A percentile compares a stretch with the other conserved stretches of the same genome.
Conservation (phyloP, 108 stramenopile genomes). For the Skeletonema marinoi region DNA sequence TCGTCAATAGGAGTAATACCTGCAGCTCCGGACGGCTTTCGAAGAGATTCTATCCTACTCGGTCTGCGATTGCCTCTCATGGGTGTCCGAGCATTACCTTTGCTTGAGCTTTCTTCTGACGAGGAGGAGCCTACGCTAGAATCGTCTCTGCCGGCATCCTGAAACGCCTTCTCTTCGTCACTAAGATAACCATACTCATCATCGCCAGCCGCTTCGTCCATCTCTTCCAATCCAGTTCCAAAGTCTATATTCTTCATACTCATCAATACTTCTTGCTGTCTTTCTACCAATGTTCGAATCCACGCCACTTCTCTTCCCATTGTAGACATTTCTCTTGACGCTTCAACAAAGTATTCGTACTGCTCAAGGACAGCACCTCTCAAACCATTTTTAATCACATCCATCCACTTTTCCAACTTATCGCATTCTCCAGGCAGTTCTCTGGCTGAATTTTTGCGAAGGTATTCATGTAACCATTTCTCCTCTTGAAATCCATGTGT, state of each 20-base stretch:
- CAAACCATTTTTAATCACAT: slow-evolving; percentile 74
- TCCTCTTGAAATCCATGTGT: slow-evolving; percentile 60
- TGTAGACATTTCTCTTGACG: slow-evolving; percentile 85
- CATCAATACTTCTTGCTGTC: slow-evolving; percentile 75
- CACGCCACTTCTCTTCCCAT: slow-evolving; percentile 84
- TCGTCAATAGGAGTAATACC: slow-evolving; percentile 13
- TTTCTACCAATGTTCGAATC: slow-evolving; percentile 69
- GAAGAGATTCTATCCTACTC: slow-evolving; percentile 8
- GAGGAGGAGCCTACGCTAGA: slow-evolving; percentile 43
- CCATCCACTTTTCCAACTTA: slow-evolving; percentile 74
- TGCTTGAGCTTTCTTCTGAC: slow-evolving; percentile 32
- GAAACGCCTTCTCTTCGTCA: slow-evolving; percentile 45
- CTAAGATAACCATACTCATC: slow-evolving; percentile 40
- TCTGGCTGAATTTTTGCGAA: slow-evolving; percentile 62
- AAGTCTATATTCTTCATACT: slow-evolving; percentile 90
- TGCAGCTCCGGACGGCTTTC: slow-evolving; percentile 16
- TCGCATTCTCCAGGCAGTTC: slow-evolving; percentile 58
- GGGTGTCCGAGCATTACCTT: slow-evolving; percentile 20
- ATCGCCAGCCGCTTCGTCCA: slow-evolving; percentile 43
- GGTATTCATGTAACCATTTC: slow-evolving; percentile 72
- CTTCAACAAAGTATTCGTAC: slow-evolving; percentile 90
- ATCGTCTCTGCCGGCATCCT: slow-evolving; percentile 11
- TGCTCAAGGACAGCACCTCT: slow-evolving; percentile 85
- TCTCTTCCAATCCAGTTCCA: slow-evolving; percentile 47
- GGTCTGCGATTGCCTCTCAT: slow-evolving; percentile 24